Conservation (phyloP, 2,329 filamentous ascomycete genomes). For the Pseudocercospora fuligena region DNA sequence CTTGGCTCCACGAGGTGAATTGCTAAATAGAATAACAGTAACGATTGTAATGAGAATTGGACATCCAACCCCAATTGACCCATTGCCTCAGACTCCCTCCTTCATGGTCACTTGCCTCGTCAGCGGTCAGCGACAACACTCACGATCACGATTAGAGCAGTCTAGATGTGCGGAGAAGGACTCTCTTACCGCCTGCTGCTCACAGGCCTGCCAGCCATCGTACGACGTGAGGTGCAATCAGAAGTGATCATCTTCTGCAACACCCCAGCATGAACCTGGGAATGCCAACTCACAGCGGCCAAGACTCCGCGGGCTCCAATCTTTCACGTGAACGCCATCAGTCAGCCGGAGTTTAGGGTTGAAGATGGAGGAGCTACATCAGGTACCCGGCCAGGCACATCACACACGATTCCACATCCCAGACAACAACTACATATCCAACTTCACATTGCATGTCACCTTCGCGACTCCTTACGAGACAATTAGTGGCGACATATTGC, state of each 20-base stretch:
- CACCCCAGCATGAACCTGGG: not conserved
- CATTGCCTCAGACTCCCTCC: not conserved
- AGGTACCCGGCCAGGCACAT: conserved; percentile 3
- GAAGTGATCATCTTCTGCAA: conserved; percentile 5
- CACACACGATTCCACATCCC: not conserved
- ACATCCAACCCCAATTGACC: not conserved
- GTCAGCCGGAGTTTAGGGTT: conserved; percentile 4
- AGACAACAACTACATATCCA: not conserved
- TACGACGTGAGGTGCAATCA: conserved; percentile 3
- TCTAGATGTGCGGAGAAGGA: not conserved
- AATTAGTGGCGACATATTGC: not conserved
- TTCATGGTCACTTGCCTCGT: not conserved
- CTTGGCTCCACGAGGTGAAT: not conserved
- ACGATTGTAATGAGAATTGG: conserved; percentile 22
- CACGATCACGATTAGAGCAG: not conserved
- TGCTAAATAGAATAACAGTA: conserved; percentile 21
- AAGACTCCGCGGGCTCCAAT: not conserved
- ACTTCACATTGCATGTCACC: not conserved
- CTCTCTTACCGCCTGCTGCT: not conserved
- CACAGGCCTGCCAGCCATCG: not conserved
- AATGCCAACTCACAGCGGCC: conserved; percentile 1
- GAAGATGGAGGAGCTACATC: not conserved
- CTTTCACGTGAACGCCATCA: not conserved
- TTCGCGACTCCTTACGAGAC: not conserved
- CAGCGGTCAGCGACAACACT: not conserved